Base-by-base conservation (phyloP, 495 filamentous ascomycete species). In the Apodospora peruviana region DNA sequence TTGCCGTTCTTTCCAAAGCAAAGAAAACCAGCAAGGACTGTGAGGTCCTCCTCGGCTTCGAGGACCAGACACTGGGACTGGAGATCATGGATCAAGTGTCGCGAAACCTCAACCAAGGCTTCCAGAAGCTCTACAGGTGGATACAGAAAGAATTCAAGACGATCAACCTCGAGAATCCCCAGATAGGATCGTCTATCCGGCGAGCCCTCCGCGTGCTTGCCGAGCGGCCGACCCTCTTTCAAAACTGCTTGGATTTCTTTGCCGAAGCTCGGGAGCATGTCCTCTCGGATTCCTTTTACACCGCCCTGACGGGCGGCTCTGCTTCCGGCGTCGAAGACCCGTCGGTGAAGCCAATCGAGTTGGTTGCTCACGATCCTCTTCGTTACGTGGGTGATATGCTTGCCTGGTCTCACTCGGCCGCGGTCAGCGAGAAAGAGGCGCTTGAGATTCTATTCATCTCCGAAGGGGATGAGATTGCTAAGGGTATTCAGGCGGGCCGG, bases 351-450 rank as follows among this genome's bases (percentile, higher is more conserved):
- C 90, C 94, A 0, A 99, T 99, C 55, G 94, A 99, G 61, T 77
- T 96, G 39, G 87, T 83, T 25, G 90, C 93, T 10, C 90, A 96
- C 59, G 93, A 99, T 59, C 86, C 88, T 11, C 69, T 99, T 12
- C 78, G 93, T 27, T 99, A 97, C 59, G 83, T 95, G 17, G 91
- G 93, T 18, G 93, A 99, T 61, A 97, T 99, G 91, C 78, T 97
- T 14, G 93, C 93, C 5, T 99, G 93, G 93, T 82, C 84, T 2
- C 93, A 99, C 61, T 96, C 94, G 1, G 85, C 90, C 5, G 82
- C 91, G 0, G 93, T 97, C 0, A 91, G 90, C 17, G 93, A 99
- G 66, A 79, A 88, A 37, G 93, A 99, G 65, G 88, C 91, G 2
- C 74, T 99, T 16, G 93, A 96, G 60, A 82, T 86, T 3, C 70